Conservation (phyloP, 202 grass and related monocot species). For the Carex arenaria region DNA sequence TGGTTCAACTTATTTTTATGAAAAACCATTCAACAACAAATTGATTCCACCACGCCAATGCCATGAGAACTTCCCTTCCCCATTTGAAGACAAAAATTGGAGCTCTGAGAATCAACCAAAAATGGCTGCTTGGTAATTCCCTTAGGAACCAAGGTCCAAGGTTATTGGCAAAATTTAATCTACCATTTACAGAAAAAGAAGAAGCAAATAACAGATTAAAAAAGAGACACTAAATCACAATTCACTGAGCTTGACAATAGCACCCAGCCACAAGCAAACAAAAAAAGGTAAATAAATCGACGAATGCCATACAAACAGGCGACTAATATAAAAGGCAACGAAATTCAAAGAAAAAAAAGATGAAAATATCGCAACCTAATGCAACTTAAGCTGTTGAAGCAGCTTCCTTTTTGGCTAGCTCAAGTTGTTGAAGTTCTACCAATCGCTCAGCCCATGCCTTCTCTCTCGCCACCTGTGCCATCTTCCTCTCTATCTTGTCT, state of each 20-base stretch:
- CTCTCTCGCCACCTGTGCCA: conserved; percentile 92
- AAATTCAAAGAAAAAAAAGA: background rate
- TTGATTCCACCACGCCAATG: background rate
- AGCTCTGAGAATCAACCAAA: background rate
- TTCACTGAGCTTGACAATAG: background rate
- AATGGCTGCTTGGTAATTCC: background rate
- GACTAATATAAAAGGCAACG: background rate
- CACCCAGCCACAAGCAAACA: background rate
- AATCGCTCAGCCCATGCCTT: conserved; percentile 75
- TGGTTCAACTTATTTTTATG: background rate
- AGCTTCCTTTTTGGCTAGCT: conserved; percentile 63
- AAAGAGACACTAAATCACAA: background rate
- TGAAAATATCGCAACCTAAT: background rate
- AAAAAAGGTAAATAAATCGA: background rate
- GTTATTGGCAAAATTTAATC: background rate
- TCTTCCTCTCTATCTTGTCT: conserved; percentile 76
- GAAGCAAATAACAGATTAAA: background rate
- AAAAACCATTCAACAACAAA: background rate
- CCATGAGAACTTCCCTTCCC: background rate
- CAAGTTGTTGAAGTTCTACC: conserved; percentile 56
- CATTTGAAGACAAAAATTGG: background rate
- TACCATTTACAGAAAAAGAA: background rate
- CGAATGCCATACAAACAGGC: background rate
- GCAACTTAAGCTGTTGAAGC: conserved; percentile 38
- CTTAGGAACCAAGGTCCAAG: background rate